Percentiles rank a stretch among this genome's conserved stretches.
Conservation (phyloP, 2,329 filamentous ascomycete genomes). For the Aschersonia sp. region DNA sequence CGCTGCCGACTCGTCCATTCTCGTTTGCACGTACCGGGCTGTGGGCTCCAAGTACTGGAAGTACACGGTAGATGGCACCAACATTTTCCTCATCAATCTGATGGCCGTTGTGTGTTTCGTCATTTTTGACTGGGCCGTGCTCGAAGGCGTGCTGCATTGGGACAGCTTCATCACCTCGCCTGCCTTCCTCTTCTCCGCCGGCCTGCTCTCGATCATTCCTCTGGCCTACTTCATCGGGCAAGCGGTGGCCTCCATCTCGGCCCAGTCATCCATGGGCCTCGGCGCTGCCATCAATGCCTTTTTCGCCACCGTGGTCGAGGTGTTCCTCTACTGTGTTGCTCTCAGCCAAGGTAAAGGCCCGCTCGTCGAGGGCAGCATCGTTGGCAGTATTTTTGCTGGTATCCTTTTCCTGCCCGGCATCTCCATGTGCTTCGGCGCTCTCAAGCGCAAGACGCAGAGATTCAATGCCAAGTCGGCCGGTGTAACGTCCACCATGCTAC, state of each 20-base stretch:
- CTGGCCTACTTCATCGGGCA: conserved; percentile 97
- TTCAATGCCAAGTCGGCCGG: conserved; percentile 96
- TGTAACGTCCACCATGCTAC: conserved; percentile 92
- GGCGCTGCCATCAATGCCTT: conserved; percentile 96
- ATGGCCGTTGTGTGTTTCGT: conserved; percentile 88
- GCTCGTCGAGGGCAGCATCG: conserved; percentile 90
- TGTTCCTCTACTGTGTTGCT: conserved; percentile 93
- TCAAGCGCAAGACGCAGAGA: conserved; percentile 94
- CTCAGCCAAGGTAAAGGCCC: conserved; percentile 82
- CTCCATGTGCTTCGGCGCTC: conserved; percentile 97
- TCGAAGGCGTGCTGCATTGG: conserved; percentile 53
- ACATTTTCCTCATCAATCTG: conserved; percentile 97
- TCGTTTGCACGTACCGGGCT: conserved; percentile 93
- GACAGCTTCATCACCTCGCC: conserved; percentile 64
- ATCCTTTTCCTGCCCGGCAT: conserved; percentile 86
- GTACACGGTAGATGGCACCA: conserved; percentile 95
- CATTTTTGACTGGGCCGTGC: conserved; percentile 80
- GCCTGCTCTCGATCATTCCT: conserved; percentile 84
- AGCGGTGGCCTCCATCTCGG: conserved; percentile 94
- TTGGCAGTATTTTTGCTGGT: conserved; percentile 95
- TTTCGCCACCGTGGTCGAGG: conserved; percentile 94
- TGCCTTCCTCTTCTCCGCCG: conserved; percentile 73
- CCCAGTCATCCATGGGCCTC: conserved; percentile 95
- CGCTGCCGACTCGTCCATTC: conserved; percentile 66
- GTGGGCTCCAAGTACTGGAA: conserved; percentile 97